Evolutionary conservation across 208 protist species (phyloP).

Genomic region (Wallacemonas collosoma): DNA sequence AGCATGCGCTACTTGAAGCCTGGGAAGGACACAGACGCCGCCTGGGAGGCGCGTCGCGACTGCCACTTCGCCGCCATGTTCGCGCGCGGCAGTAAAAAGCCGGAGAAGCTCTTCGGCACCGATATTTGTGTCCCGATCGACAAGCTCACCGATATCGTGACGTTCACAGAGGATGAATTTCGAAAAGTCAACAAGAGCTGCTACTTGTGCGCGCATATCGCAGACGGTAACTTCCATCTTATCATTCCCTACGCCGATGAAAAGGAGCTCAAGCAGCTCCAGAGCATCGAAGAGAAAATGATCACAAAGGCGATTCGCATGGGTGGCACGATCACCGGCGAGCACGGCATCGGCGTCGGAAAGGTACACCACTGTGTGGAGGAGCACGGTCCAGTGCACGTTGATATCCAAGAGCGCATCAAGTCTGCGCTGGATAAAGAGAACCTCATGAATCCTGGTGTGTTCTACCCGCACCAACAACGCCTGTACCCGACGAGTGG

Average conservation of each 20-base stretch:
- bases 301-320: conserved; percentile 49
- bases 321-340: conserved; percentile 73
- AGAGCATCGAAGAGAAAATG: conserved; percentile 50
- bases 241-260: conserved; percentile 51
- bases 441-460: conserved; percentile 82
- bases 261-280: conserved; percentile 42
- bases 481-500: conserved; percentile 26
- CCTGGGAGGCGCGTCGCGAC: conserved; percentile 27
- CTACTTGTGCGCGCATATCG: conserved; percentile 68
- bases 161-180: conserved; percentile 65
- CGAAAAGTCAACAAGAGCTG: conserved; percentile 15
- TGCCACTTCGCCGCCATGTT: conserved; percentile 27
- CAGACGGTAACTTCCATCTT: conserved; percentile 85
- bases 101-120: conserved; percentile 35
- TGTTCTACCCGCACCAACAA: conserved; percentile 52
- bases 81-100: conserved; percentile 17
- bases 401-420: conserved; percentile 64
- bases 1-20: conserved; percentile 33
- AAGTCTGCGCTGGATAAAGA: conserved; percentile 76
- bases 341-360: conserved; percentile 56
- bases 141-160: conserved; percentile 45
- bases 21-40: conserved; percentile 22
- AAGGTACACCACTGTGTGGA: conserved; percentile 35
- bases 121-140: conserved; percentile 85
- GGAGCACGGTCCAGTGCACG: conserved; percentile 57